phyloP scores from a whole-genome alignment of 345 rosid species.

The Eucalyptus microcorys region DNA sequence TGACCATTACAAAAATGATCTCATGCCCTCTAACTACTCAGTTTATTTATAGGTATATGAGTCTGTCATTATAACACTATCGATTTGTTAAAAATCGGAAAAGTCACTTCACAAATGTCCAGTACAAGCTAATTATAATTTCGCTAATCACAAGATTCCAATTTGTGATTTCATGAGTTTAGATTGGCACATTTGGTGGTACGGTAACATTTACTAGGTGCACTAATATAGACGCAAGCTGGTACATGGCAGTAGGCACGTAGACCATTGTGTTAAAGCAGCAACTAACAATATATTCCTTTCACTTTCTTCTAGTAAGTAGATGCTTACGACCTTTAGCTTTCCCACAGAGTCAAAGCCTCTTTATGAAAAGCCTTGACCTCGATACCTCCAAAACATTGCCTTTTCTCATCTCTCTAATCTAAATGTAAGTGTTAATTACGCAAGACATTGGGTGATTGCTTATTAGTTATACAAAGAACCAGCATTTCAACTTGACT shows the following conservation, averaged over 20 bases:
- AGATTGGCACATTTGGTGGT: neutral
- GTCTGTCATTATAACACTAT: neutral
- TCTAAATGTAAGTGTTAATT: neutral
- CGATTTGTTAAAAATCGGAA: neutral
- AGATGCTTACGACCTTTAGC: neutral
- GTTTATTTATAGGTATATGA: neutral
- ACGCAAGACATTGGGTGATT: neutral
- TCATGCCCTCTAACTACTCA: neutral
- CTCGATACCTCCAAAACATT: neutral
- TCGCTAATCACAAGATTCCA: fast-evolving
- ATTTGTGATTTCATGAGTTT: neutral
- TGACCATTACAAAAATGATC: neutral
- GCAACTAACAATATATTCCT: neutral
- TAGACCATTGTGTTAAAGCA: neutral
- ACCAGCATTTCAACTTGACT: neutral
- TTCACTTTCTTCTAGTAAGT: neutral
- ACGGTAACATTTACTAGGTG: neutral
- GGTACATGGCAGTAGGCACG: neutral
- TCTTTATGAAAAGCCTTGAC: neutral
- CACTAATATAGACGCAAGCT: neutral
- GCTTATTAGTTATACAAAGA: neutral
- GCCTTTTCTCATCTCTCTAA: neutral
- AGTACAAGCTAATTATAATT: neutral
- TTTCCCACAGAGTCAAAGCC: neutral
- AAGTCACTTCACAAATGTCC: neutral